Evolutionary conservation across 345 rosid species (phyloP).

Genomic region (Salix exigua): DNA sequence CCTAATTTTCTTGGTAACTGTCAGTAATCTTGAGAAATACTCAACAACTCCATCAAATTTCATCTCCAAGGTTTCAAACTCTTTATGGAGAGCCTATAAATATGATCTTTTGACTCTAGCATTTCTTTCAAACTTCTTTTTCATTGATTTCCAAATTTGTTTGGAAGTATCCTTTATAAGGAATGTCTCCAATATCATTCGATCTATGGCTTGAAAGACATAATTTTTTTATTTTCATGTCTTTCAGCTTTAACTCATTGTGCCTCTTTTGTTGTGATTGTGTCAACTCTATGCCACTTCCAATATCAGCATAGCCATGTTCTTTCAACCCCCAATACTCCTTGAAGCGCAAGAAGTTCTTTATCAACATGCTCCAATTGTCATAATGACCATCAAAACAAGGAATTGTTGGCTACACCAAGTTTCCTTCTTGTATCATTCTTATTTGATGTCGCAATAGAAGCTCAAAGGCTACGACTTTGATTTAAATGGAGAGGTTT

Average conservation of each 20-base stretch:
- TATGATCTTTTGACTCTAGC: neutral
- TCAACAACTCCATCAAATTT: neutral
- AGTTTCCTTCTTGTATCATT: neutral
- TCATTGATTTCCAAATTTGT: neutral
- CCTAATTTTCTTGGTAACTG: no score
- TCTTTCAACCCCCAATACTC: neutral
- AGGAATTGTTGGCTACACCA: neutral
- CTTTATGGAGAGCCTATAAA: neutral
- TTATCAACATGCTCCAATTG: neutral
- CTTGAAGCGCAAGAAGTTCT: neutral
- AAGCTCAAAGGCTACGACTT: neutral
- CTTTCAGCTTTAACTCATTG: neutral
- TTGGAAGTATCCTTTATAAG: neutral
- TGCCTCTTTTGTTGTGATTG: neutral
- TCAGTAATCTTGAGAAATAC: neutral
- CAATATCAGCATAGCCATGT: neutral
- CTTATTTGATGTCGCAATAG: neutral
- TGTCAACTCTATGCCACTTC: no score
- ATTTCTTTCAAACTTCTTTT: neutral
- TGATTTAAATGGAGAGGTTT: neutral
- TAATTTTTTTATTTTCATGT: neutral
- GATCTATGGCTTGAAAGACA: neutral
- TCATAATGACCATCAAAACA: constrained; percentile 4
- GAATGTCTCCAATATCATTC: neutral
- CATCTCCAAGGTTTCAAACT: neutral